These are phyloP conservation scores for Trichoderma simmonsii DNA, from an alignment of 2,329 filamentous ascomycete genomes.

Conservation along the genomic window DNA sequence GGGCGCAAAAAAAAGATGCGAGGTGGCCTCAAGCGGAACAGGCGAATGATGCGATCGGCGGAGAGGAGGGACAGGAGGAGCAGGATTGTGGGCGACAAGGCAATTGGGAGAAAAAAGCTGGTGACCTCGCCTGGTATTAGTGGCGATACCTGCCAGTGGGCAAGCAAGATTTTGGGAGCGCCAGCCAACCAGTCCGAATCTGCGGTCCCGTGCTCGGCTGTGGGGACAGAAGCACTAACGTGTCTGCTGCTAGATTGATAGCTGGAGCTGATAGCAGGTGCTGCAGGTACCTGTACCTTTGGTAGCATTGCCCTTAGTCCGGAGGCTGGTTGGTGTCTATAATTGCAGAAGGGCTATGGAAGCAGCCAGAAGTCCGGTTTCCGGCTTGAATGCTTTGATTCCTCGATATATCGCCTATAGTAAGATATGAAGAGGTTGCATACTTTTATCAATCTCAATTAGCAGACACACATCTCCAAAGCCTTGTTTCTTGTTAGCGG, in stretches of 20 bases:
- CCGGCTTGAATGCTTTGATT: not conserved
- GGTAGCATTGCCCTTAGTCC: not conserved
- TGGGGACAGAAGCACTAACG: conserved; percentile 1
- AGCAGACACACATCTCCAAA: not conserved
- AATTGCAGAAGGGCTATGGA: not conserved
- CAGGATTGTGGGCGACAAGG: conserved; percentile 4
- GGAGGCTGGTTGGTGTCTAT: not conserved
- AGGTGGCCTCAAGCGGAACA: conserved; percentile 5
- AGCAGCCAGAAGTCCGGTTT: not conserved
- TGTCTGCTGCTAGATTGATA: not conserved
- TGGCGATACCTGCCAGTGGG: not conserved
- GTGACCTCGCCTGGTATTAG: not conserved
- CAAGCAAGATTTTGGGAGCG: not conserved
- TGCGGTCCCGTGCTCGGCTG: conserved; percentile 11
- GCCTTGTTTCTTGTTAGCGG: not conserved
- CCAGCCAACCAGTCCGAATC: conserved; percentile 6
- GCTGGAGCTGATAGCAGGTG: not conserved
- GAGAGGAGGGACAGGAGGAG: not conserved
- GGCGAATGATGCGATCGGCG: not conserved
- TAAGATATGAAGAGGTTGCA: not conserved
- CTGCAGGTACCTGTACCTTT: not conserved
- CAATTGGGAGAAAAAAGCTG: not conserved
- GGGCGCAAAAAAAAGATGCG: conserved; percentile 2
- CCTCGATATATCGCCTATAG: not conserved
- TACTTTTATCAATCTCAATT: not conserved